Evolutionary conservation across 192 early-diverging fungal species (phyloP), one percentile per base, ranked within the genome.

Genomic region (Linnemannia zychae): DNA sequence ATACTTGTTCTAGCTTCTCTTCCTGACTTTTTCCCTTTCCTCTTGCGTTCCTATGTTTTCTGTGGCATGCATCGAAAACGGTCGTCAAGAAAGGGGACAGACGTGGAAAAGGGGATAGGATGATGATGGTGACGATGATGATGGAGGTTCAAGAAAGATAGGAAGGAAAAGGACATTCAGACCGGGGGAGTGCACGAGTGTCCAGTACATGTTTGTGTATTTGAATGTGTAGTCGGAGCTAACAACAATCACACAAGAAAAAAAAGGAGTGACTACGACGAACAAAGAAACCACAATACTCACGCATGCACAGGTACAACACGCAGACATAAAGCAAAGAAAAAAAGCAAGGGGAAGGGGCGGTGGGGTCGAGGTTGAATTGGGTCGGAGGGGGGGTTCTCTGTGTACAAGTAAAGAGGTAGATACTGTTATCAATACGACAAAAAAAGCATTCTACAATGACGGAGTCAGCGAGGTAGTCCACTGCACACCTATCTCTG

Each of bases 291-390:
- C 38, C 28, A 46, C 69, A 37, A 22, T 68, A 40, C 46, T 33
- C 70, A 36, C 36, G 65, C 63, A 67, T 34, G 65, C 24, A 67
- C 28, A 34, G 24, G 15, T 16, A 44, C 40, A 44, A 44, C 40
- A 38, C 11, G 6, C 44, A 18, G n/a, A 47, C 44, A 66, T 33
- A 68, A 50, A 70, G 9, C 69, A 28, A n/a, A 48, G 47, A 74
- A 80, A 71, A 53, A 79, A 73, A 73, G 3, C 60, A 73, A 73
- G 78, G 78, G 78, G 73, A 71, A 71, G 18, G 40, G 70, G 46
- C 40, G 70, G 70, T 6, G 44, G n/a, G 46, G 40, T 44, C 9
- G 40, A n/a, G 40, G 9, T 44, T 44, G 40, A 9, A 9, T 44
- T 5, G 70, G 15, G 44, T 24, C 12, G 69, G 44, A 17, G 7